Base-by-base conservation (phyloP, 129 eudicot genomes). In the Pulicaria dysenterica region DNA sequence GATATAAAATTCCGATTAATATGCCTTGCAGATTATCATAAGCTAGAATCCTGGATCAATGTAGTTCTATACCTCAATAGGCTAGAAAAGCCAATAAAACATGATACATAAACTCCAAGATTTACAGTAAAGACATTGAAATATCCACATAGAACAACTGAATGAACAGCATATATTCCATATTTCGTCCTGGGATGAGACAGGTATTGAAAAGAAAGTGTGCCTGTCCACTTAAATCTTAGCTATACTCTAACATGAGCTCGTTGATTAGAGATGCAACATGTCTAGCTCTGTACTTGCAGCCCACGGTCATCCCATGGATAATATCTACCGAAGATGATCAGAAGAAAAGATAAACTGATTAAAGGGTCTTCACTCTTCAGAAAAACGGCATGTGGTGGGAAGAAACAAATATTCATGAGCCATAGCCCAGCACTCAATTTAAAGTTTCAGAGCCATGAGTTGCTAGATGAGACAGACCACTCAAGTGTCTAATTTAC, bases 1-100 rank as follows among this genome's bases (percentile, higher is more conserved):
- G 15, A 64, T 37, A 3, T 14, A 8, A 44, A 41, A 19, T 43
- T 45, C 49, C 43, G n/a, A 17, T 16, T 45, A 64, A 16, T 24
- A 64, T 44, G 41, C 53, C 54, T 64, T 64, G 53, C 54, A 64
- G 48, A 64, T 43, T 43, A 64, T 39, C 12, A 44, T 43, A 64
- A 9, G 54, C 39, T 17, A 44, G 43, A 44, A 42, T 64, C 15
- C 39, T 19, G 13, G 13, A 64, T 39, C 13, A 19, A 1, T 5
- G 44, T 8, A 17, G 36, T 37, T 55, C 60, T 19, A 43, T 64
- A 15, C 70, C 43, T 7, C 54, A 31, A 10, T 12, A 16, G 54
- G 40, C 54, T 64, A 41, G 2, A 64, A 43, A 43, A 4, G 5
- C 17, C 15, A 15, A 64, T 43, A 9, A 24, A 24, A 24, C 3